A percentile compares a stretch with the other conserved stretches of the same genome.
Conservation (phyloP, 2,329 filamentous ascomycete species). For the Scytalidium sp. region DNA sequence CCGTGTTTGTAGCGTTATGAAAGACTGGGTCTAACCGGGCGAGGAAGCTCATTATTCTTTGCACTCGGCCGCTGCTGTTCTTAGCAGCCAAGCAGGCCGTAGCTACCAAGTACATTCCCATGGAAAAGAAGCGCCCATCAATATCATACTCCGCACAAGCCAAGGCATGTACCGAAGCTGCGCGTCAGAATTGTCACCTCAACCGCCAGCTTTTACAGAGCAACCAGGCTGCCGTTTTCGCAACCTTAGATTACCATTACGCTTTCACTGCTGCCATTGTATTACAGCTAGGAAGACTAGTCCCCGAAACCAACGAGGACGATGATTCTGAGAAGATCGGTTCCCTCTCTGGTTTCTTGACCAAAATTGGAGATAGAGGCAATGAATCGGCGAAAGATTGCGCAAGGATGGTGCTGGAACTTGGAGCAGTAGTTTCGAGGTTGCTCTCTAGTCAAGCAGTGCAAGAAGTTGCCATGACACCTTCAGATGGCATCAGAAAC, state of each 20-base stretch:
- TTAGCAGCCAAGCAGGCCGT: background rate
- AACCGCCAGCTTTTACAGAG: background rate
- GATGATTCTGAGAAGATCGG: background rate
- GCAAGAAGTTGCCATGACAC: background rate
- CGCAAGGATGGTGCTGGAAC: background rate
- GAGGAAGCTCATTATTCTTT: background rate
- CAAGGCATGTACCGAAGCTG: background rate
- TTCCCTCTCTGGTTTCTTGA: background rate
- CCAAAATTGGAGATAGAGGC: background rate
- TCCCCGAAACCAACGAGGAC: background rate
- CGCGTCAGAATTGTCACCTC: background rate
- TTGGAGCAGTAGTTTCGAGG: background rate
- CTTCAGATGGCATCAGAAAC: background rate
- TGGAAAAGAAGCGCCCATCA: background rate
- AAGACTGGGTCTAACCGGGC: background rate
- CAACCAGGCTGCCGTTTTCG: background rate
- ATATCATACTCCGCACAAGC: background rate
- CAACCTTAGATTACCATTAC: background rate
- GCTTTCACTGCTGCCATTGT: constrained; percentile 1
- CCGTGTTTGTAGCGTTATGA: background rate
- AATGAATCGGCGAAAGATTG: background rate
- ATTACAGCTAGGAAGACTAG: background rate
- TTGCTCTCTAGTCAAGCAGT: background rate
- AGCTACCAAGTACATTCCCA: background rate
- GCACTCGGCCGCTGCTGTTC: background rate